Conservation (phyloP, 331 rosid species). For the Malus hybrid region DNA sequence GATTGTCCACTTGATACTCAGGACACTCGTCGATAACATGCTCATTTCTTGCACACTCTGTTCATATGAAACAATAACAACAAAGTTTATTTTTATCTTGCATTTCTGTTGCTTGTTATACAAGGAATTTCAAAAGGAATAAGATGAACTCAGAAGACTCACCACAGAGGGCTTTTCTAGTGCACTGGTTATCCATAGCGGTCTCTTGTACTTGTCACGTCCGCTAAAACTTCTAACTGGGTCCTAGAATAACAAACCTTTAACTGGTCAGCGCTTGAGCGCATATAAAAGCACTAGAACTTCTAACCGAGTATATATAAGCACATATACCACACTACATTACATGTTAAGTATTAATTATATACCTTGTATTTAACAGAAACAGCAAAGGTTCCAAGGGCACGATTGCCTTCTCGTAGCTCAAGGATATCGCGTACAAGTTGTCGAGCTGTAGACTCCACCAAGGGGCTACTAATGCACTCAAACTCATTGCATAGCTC, state of each 20-base stretch:
- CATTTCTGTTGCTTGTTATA: background rate
- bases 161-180: constrained; percentile 68
- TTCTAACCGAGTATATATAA: background rate
- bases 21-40: constrained; percentile 76
- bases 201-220: constrained; percentile 75
- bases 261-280: background rate
- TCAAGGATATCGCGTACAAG: constrained; percentile 80
- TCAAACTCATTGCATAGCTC: constrained; percentile 95
- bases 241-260: constrained; percentile 37
- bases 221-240: constrained; percentile 84
- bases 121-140: background rate
- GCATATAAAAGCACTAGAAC: background rate
- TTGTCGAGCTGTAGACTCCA: constrained; percentile 89
- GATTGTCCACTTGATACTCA: constrained; percentile 78
- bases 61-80: background rate
- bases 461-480: constrained; percentile 87
- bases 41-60: constrained; percentile 90
- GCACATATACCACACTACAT: background rate
- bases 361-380: constrained; percentile 71
- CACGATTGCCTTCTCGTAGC: constrained; percentile 76
- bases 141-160: background rate
- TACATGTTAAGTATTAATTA: background rate
- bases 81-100: background rate
- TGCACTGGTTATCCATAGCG: constrained; percentile 57
- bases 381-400: constrained; percentile 63